These are phyloP conservation scores for Penicillium occitanis DNA, from an alignment of 2,329 filamentous ascomycete genomes.

Conservation along the genomic window DNA sequence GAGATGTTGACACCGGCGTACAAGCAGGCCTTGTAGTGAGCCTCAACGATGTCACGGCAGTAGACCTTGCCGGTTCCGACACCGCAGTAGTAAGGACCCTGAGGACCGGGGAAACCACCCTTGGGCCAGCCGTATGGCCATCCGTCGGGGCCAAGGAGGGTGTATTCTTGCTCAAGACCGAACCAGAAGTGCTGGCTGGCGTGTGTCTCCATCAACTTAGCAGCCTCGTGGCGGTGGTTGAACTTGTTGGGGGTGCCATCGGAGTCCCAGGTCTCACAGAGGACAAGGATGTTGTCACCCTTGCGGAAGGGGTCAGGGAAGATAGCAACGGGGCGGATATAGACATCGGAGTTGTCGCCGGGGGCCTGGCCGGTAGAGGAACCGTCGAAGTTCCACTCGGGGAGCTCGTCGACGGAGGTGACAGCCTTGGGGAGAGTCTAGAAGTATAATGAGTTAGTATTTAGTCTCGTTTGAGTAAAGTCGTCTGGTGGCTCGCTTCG, in stretches of 20 bases:
- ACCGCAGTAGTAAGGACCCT: constrained; percentile 97
- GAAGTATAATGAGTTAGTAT: not conserved
- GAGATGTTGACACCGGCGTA: constrained; percentile 91
- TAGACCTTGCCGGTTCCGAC: constrained; percentile 96
- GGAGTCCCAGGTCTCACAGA: constrained; percentile 90
- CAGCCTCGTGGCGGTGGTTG: constrained; percentile 94
- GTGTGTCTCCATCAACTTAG: constrained; percentile 85
- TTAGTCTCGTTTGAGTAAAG: not conserved
- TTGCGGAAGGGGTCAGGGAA: constrained; percentile 91
- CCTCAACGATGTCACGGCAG: constrained; percentile 96
- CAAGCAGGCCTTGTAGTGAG: constrained; percentile 86
- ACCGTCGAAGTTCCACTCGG: constrained; percentile 82
- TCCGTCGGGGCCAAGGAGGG: constrained; percentile 78
- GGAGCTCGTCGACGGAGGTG: constrained; percentile 62
- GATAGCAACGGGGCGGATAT: constrained; percentile 85
- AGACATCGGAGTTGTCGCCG: constrained; percentile 95
- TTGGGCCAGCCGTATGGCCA: constrained; percentile 91
- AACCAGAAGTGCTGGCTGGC: constrained; percentile 89
- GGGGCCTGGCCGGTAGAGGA: constrained; percentile 90
- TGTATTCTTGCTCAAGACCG: constrained; percentile 98
- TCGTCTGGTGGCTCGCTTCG: constrained; percentile 7
- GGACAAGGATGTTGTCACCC: constrained; percentile 88
- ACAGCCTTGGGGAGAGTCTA: constrained; percentile 65
- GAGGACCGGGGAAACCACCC: constrained; percentile 85
- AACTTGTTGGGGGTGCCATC: constrained; percentile 96